phyloP scores from a whole-genome alignment of 2,329 filamentous ascomycete species.

The Phaeoacremonium minimum region DNA sequence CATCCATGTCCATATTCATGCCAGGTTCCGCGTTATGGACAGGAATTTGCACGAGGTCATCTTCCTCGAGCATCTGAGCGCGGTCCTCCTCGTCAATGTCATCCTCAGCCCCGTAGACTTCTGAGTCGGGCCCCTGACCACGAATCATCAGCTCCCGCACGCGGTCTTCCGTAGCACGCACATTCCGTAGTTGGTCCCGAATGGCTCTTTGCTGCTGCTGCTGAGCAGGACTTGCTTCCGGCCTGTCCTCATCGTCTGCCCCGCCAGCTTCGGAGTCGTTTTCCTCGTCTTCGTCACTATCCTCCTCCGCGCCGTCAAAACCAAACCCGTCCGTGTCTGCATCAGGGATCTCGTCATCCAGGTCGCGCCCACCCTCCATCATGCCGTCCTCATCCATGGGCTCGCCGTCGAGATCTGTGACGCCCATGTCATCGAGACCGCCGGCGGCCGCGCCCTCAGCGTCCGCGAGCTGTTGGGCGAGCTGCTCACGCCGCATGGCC shows the following conservation, averaged over 20 bases:
- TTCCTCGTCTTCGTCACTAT: constrained; percentile 36
- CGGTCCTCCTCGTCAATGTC: constrained; percentile 51
- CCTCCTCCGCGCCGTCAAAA: constrained; percentile 35
- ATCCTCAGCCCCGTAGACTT: constrained; percentile 49
- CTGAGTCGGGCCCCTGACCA: constrained; percentile 40
- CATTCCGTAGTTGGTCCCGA: constrained; percentile 43
- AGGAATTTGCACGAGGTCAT: constrained; percentile 43
- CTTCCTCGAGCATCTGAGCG: constrained; percentile 59
- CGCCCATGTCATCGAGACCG: constrained; percentile 20
- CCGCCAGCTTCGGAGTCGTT: constrained; percentile 36
- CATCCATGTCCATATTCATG: constrained; percentile 54
- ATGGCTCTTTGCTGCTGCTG: constrained; percentile 34
- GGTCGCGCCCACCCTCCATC: constrained; percentile 46
- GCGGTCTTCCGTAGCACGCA: constrained; percentile 56
- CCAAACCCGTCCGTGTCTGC: constrained; percentile 55
- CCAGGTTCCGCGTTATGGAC: constrained; percentile 17
- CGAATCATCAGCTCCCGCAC: constrained; percentile 55
- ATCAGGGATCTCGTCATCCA: constrained; percentile 73
- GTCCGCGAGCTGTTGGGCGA: constrained; percentile 71
- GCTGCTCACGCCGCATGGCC: constrained; percentile 64
- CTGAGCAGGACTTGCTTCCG: constrained; percentile 18
- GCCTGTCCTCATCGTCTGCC: constrained; percentile 29
- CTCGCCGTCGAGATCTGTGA: constrained; percentile 27
- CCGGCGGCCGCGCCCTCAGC: constrained; percentile 45
- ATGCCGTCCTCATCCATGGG: constrained; percentile 35